phyloP scores from a whole-genome alignment of 2,329 filamentous ascomycete genomes.

The Septoria petroselini region DNA sequence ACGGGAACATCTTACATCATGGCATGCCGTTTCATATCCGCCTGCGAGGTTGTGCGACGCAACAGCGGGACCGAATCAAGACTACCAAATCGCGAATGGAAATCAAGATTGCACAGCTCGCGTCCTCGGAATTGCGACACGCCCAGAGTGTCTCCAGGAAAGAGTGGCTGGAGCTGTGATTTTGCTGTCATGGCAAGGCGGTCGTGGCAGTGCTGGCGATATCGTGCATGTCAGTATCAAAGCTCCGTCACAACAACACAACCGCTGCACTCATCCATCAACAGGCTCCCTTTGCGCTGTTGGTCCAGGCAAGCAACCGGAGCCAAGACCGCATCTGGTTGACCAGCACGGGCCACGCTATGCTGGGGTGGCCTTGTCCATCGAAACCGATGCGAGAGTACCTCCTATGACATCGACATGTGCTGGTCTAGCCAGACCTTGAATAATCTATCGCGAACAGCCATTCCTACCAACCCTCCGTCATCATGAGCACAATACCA shows the following conservation, averaged over 20 bases:
- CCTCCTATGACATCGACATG: no score
- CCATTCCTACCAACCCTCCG: no score
- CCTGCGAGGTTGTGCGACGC: constrained; percentile 3
- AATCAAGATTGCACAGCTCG: neutral
- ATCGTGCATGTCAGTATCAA: no score
- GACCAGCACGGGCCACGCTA: neutral
- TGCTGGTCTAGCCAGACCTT: no score
- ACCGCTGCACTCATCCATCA: neutral
- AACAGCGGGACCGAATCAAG: constrained; percentile 1
- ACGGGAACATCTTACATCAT: constrained; percentile 4
- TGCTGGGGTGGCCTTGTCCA: neutral
- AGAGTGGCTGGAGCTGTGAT: neutral
- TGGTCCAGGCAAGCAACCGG: neutral
- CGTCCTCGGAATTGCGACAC: neutral
- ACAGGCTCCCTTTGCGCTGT: neutral
- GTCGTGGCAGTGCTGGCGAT: no score
- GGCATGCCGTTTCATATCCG: constrained; percentile 1
- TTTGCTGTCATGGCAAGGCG: neutral
- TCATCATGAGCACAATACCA: no score
- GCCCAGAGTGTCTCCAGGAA: no score
- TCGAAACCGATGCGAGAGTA: neutral
- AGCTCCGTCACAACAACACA: neutral
- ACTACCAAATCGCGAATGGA: neutral
- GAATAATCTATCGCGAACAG: no score
- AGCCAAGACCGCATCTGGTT: neutral